Percentiles rank a stretch among this genome's conserved stretches.
Conservation (phyloP, 768 basidiomycete genomes). For the Porpolomopsis calyptriformis region DNA sequence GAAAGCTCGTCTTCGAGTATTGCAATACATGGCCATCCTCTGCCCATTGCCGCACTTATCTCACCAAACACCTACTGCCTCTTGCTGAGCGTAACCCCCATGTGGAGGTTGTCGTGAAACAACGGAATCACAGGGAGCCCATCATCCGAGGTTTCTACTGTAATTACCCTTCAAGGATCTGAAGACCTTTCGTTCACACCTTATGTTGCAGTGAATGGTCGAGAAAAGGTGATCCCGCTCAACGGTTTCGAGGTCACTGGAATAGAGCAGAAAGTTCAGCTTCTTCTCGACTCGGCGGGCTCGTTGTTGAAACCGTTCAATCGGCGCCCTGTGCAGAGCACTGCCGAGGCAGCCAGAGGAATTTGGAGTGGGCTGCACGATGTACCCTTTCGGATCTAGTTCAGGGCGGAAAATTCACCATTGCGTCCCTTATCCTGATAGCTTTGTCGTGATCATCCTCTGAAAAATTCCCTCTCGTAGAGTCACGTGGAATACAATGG, state of each 20-base stretch:
- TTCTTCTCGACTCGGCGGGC: constrained; percentile 81
- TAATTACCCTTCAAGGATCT: constrained; percentile 24
- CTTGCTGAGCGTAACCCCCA: constrained; percentile 69
- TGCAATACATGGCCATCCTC: constrained; percentile 79
- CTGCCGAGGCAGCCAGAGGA: constrained; percentile 71
- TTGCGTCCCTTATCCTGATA: background rate
- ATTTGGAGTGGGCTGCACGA: constrained; percentile 88
- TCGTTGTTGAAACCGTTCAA: constrained; percentile 77
- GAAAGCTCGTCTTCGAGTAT: constrained; percentile 83
- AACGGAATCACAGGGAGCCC: constrained; percentile 66
- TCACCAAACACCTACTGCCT: constrained; percentile 49
- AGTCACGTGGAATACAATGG: constrained; percentile 5
- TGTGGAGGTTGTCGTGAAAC: constrained; percentile 75
- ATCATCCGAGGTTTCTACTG: constrained; percentile 78
- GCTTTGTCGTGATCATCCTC: background rate
- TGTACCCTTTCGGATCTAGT: constrained; percentile 43
- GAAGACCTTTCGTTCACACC: constrained; percentile 13
- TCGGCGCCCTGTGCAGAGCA: constrained; percentile 65
- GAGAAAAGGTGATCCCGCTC: constrained; percentile 81
- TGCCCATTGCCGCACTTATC: constrained; percentile 55
- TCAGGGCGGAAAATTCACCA: background rate
- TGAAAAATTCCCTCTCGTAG: background rate
- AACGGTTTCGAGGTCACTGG: constrained; percentile 64
- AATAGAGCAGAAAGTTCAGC: constrained; percentile 68
- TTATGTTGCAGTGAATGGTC: constrained; percentile 56